phyloP scores from a whole-genome alignment of 2,329 filamentous ascomycete species.

The Scopulariopsis brevicaulis region DNA sequence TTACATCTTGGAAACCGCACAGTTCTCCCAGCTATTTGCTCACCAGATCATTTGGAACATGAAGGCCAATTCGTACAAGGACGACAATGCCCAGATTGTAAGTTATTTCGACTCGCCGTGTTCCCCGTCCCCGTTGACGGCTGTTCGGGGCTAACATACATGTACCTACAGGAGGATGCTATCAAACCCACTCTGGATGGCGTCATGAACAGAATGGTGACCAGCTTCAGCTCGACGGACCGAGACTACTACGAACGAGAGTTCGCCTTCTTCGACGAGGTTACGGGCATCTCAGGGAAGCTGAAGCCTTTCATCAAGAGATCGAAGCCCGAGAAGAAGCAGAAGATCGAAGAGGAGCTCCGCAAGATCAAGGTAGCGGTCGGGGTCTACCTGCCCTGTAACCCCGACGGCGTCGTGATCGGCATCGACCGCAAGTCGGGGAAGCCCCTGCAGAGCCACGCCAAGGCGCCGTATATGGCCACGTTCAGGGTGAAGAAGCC shows the following conservation, averaged over 20 bases:
- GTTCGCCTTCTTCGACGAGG: conserved; percentile 96
- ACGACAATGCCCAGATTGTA: conserved; percentile 80
- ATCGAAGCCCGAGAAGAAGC: conserved; percentile 92
- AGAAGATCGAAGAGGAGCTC: conserved; percentile 97
- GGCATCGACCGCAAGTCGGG: conserved; percentile 97
- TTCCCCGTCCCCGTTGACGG: background rate
- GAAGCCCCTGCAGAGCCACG: conserved; percentile 93
- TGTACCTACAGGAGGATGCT: conserved; percentile 54
- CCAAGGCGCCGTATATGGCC: conserved; percentile 97
- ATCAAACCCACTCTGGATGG: conserved; percentile 90
- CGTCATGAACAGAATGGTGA: conserved; percentile 75
- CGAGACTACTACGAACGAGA: conserved; percentile 85
- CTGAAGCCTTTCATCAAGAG: conserved; percentile 86
- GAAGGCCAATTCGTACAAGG: conserved; percentile 97
- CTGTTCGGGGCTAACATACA: conserved; percentile 12
- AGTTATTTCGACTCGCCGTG: conserved; percentile 17
- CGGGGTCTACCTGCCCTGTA: conserved; percentile 92
- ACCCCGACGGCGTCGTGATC: conserved; percentile 92
- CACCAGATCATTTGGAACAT: conserved; percentile 99
- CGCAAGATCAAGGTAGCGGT: conserved; percentile 96
- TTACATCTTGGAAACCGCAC: conserved; percentile 93
- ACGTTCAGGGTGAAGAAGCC: conserved; percentile 94
- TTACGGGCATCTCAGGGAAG: conserved; percentile 91
- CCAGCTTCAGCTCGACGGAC: conserved; percentile 70
- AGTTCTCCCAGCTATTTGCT: conserved; percentile 95